These are phyloP conservation scores for Fomitopsis pulvina DNA, from an alignment of 768 basidiomycete species.

Conservation along the genomic window DNA sequence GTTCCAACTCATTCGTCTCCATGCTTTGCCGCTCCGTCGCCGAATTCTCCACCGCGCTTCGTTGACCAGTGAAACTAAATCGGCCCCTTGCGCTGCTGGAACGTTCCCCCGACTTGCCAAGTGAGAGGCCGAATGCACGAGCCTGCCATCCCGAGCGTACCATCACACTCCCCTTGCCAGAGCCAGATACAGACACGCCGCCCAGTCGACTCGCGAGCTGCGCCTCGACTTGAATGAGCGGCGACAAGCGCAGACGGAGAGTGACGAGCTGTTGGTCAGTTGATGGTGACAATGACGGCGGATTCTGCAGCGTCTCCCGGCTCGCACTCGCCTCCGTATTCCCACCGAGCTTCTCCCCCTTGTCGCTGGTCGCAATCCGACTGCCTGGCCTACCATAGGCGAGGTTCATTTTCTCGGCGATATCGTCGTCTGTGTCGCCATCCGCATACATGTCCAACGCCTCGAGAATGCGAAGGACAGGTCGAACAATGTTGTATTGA, in stretches of 20 bases:
- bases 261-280: slow-evolving; percentile 17
- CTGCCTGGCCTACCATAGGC: slow-evolving; percentile 4
- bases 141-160: slow-evolving; percentile 82
- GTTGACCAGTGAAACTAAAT: slow-evolving; percentile 18
- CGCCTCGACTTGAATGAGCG: slow-evolving; percentile 54
- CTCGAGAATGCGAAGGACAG: slow-evolving; percentile 33
- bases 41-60: slow-evolving; percentile 23
- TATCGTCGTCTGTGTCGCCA: slow-evolving; percentile 43
- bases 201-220: slow-evolving; percentile 68
- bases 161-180: slow-evolving; percentile 64
- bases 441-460: slow-evolving; percentile 25
- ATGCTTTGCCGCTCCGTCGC: slow-evolving; percentile 18
- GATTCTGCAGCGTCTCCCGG: neutral
- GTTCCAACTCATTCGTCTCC: slow-evolving; percentile 29
- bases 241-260: slow-evolving; percentile 52
- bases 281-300: slow-evolving; percentile 11
- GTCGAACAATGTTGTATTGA: slow-evolving; percentile 63
- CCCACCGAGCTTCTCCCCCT: slow-evolving; percentile 2
- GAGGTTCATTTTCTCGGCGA: slow-evolving; percentile 31
- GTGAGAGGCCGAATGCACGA: slow-evolving; percentile 39
- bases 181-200: slow-evolving; percentile 64
- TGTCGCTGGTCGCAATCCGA: neutral
- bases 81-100: slow-evolving; percentile 26
- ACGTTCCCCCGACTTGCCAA: slow-evolving; percentile 26
- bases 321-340: neutral